Evolutionary conservation across 768 basidiomycete species (phyloP).

Genomic region (Boletus reticulatus): DNA sequence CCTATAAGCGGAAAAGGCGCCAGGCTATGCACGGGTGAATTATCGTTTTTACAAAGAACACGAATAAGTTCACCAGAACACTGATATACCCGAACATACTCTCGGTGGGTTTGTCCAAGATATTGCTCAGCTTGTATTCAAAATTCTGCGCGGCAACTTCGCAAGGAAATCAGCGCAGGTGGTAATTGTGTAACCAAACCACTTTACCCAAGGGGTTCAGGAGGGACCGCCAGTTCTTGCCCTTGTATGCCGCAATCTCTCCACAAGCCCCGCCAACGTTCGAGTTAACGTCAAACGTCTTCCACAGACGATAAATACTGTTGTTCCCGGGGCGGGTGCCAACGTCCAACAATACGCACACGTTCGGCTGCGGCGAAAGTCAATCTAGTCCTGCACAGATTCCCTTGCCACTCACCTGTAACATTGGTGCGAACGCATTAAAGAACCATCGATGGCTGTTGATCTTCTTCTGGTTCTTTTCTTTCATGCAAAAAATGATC

Average conservation of each 20-base stretch:
- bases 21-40: slow-evolving; percentile 52
- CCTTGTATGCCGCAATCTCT: slow-evolving; percentile 94
- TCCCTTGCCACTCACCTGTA: slow-evolving; percentile 56
- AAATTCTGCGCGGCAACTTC: slow-evolving; percentile 93
- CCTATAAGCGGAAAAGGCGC: slow-evolving; percentile 90
- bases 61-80: slow-evolving; percentile 58
- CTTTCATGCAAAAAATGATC: slow-evolving; percentile 88
- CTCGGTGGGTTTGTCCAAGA: slow-evolving; percentile 88
- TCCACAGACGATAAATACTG: slow-evolving; percentile 94
- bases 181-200: neutral
- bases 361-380: slow-evolving; percentile 60
- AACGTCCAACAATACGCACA: slow-evolving; percentile 91
- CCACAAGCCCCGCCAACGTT: slow-evolving; percentile 96
- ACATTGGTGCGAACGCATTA: slow-evolving; percentile 82
- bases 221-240: slow-evolving; percentile 77
- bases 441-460: slow-evolving; percentile 98
- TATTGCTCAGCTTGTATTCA: slow-evolving; percentile 90
- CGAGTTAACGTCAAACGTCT: slow-evolving; percentile 87
- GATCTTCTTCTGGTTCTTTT: slow-evolving; percentile 96
- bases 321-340: slow-evolving; percentile 88
- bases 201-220: slow-evolving; percentile 78
- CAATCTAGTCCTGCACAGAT: neutral
- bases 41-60: neutral
- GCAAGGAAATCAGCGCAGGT: neutral
- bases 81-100: slow-evolving; percentile 95